Evolutionary conservation across 2,329 filamentous ascomycete genomes (phyloP).

Genomic region (Colletotrichum plurivorum): DNA sequence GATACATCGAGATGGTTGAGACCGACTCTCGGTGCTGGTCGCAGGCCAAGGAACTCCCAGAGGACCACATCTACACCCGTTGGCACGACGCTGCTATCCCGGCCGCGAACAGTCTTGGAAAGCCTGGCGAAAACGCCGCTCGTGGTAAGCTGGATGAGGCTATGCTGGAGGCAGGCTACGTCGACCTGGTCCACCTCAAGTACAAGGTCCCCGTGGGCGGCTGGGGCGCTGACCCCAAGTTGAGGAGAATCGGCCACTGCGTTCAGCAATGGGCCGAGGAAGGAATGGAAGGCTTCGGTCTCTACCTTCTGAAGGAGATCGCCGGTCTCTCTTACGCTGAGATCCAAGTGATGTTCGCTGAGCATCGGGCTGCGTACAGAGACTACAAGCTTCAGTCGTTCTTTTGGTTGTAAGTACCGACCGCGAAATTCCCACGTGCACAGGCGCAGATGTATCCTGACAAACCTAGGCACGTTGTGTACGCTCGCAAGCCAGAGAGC

Average conservation of each 20-base stretch:
- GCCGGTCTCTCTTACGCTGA: conserved; percentile 47
- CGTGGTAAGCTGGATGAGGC: conserved; percentile 39
- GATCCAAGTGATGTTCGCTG: conserved; percentile 42
- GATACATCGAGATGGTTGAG: conserved; percentile 49
- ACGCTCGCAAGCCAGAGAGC: conserved; percentile 6
- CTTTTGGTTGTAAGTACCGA: conserved; percentile 13
- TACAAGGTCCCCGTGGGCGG: conserved; percentile 40
- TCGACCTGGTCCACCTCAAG: conserved; percentile 33
- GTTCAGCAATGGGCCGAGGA: conserved; percentile 43
- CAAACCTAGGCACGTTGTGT: not conserved
- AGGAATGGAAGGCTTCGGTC: conserved; percentile 47
- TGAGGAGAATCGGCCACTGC: conserved; percentile 38
- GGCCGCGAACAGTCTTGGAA: conserved; percentile 48
- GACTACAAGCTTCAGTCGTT: conserved; percentile 21
- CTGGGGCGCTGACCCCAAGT: conserved; percentile 38
- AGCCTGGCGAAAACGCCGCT: conserved; percentile 47
- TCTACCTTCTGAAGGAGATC: conserved; percentile 47
- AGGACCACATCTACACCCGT: conserved; percentile 33
- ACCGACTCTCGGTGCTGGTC: conserved; percentile 43
- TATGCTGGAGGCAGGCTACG: conserved; percentile 45
- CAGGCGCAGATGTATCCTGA: no score
- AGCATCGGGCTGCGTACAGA: conserved; percentile 39
- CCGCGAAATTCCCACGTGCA: not conserved
- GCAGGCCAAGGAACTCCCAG: not conserved
- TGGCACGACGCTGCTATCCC: conserved; percentile 50